Evolutionary conservation across 257 asterid genomes (phyloP).

Genomic region (Verbascum thapsus): DNA sequence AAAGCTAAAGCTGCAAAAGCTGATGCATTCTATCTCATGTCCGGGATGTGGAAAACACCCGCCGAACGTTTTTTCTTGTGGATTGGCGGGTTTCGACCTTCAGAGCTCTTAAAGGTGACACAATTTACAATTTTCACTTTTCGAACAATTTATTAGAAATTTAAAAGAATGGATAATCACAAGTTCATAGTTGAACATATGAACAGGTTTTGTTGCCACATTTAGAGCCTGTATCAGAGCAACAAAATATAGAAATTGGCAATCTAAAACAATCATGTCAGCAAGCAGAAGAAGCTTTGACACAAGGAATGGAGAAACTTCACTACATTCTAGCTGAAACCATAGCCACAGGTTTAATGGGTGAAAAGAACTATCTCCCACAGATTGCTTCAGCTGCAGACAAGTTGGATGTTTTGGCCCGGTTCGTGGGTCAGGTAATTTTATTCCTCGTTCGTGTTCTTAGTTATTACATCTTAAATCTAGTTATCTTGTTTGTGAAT

Average conservation of each 20-base stretch:
- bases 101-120: constrained; percentile 78
- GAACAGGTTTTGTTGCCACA: constrained; percentile 69
- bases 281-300: constrained; percentile 90
- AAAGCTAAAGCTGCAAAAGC: constrained; percentile 79
- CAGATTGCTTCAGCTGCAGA: constrained; percentile 68
- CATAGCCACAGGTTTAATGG: constrained; percentile 51
- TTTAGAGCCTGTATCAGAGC: constrained; percentile 63
- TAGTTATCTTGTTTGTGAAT: too few relatives aligned
- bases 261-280: constrained; percentile 73
- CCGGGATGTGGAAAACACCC: constrained; percentile 86
- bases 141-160: background rate
- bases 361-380: constrained; percentile 62
- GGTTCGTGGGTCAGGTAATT: constrained; percentile 83
- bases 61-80: constrained; percentile 90
- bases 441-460: too few relatives aligned
- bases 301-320: constrained; percentile 84
- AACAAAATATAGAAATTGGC: constrained; percentile 47
- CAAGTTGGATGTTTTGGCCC: constrained; percentile 63
- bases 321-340: constrained; percentile 60
- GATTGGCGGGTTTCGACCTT: constrained; percentile 95
- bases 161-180: too few relatives aligned
- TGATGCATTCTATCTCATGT: constrained; percentile 79
- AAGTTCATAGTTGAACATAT: too few relatives aligned
- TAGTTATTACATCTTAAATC: too few relatives aligned
- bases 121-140: background rate